Base-by-base conservation (phyloP, 257 asterid genomes). In the Knoxia roxburghii region DNA sequence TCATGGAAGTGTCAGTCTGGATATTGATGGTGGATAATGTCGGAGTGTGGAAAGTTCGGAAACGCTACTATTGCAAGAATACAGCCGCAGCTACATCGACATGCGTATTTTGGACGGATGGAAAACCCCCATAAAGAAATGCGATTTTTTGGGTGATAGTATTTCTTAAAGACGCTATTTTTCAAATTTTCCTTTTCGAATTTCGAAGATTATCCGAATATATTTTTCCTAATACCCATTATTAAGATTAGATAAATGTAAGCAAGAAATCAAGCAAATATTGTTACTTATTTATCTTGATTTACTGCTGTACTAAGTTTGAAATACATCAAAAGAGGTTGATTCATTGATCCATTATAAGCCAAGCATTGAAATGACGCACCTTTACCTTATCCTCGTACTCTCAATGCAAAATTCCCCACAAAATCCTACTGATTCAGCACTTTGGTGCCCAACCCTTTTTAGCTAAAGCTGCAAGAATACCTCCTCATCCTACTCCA, bases 321-420 rank as follows among this genome's bases (percentile, higher is more conserved):
- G 6, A 4, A 37, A 37, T 37, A 3, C 51, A 23, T 24, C 1
- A 48, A 48, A 32, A 59, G 9, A 37, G 9, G 41, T 27, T 33
- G 1, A 17, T 23, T 17, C 40, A 43, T 43, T 41, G 45, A 48
- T 0, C 24, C 67, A 61, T 58, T 54, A 24, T n/a, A 73, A 57
- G 53, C 39, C 69, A 40, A 48, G 39, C 52, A 68, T 61, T 65
- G 72, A 67, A 45, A 85, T 83, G 85, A 75, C 69, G 74, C 65
- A 64, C 77, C 68, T 69, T 37, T 73, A 64, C 51, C 69, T 49
- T 41, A 77, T 83, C 68, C 57, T 65, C 58, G 54, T 71, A 21
- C 11, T 33, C 53, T 14, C 52, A 20, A 40, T 84, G 74, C 65
- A 75, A 68, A 35, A 41, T 71, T 77, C 76, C 71, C 37, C 50